Base-by-base conservation (phyloP, 75 land plant species). In the Larix kaempferi region DNA sequence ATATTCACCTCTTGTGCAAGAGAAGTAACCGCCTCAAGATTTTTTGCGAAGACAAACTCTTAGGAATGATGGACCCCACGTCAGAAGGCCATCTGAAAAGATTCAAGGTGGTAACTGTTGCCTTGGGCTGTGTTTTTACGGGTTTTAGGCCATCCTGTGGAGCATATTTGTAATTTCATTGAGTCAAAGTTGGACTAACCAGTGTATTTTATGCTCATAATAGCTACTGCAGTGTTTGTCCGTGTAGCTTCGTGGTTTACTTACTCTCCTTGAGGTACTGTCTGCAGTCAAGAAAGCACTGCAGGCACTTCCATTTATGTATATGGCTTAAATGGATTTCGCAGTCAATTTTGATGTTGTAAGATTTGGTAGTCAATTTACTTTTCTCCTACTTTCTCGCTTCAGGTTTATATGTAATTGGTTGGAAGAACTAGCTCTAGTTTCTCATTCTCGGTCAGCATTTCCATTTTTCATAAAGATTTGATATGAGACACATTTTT, bases 1-100 rank as follows among this genome's bases (percentile, higher is more conserved):
- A 61, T 96, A 96, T 85, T 84, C 85, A 67, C 95, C 99, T 37
- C 88, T 96, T 76, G 94, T 96, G 74, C 88, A 84, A 65, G 93
- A 91, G 71, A 88, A 91, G 73, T 91, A 81, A 84, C 49, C 71
- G 58, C 52, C 52, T 1, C 19, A 2, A 41, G 25, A 65, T 69
- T 19, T 69, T 37, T 69, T 69, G 10, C 72, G 21, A n/a, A 21
- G 10, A 69, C 29, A 41, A 69, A 39, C 49, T 41, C n/a, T 17
- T 41, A 27, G 35, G 39, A 19, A 17, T 6, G 29, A 19, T 15
- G 35, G 5, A 15, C 29, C 35, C 16, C 0, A 65, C 33, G 8
- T 65, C 69, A n/a, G 35, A 41, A 39, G 21, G 65, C 6, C 35
- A 69, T 41, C 21, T 69, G 23, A 41, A 69, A 69, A 69, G 41